Evolutionary conservation across 140 eudicot genomes (phyloP).

Genomic region (Anethum foeniculum): DNA sequence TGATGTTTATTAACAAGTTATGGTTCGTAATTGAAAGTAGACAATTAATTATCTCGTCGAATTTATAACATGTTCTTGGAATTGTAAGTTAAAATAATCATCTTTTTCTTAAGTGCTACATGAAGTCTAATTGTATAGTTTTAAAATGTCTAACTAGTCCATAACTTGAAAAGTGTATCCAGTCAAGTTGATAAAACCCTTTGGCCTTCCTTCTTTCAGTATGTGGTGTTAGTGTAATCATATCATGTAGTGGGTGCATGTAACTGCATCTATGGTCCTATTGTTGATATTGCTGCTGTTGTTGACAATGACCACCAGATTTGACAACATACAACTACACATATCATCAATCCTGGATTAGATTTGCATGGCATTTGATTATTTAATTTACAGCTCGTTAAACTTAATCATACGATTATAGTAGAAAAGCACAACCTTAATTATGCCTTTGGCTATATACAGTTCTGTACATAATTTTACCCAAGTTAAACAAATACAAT

Average conservation of each 20-base stretch:
- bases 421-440: background rate
- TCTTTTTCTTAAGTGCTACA: background rate
- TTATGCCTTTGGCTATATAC: background rate
- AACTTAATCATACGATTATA: background rate
- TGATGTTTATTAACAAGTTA: too few species aligned
- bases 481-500: background rate
- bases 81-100: background rate
- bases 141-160: background rate
- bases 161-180: background rate
- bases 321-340: background rate
- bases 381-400: background rate
- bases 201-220: background rate
- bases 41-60: background rate
- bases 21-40: background rate
- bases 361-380: background rate
- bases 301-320: background rate
- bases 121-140: background rate
- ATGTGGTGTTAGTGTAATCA: background rate
- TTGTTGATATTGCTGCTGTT: background rate
- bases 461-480: background rate
- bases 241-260: conserved; percentile 9
- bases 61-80: background rate
- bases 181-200: background rate
- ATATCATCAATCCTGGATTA: background rate
- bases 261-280: conserved; percentile 7